Conservation (phyloP, 805 yeast genomes). For the Kluyveromyces starmeri region DNA sequence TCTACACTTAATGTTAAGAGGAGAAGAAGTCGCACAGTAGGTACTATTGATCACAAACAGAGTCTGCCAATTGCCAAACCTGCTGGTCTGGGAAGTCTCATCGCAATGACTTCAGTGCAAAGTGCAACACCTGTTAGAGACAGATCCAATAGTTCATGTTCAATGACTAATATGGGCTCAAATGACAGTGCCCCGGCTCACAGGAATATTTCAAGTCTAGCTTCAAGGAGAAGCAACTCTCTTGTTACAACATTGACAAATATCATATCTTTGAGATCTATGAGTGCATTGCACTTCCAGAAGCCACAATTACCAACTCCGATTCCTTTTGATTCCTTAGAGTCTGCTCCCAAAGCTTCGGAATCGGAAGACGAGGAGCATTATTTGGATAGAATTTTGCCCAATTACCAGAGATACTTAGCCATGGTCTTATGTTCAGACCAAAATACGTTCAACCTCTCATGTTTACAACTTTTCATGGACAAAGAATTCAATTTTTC, state of each 20-base stretch:
- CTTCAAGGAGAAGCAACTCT: slow-evolving; percentile 30
- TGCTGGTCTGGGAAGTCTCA: neutral
- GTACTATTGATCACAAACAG: slow-evolving; percentile 17
- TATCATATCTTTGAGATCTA: slow-evolving; percentile 28
- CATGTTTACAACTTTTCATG: slow-evolving; percentile 25
- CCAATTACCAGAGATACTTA: slow-evolving; percentile 25
- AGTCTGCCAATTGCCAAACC: no score
- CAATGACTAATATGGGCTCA: neutral
- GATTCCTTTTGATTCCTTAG: slow-evolving; percentile 14
- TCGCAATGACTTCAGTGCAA: slow-evolving; percentile 2
- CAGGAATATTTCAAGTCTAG: neutral
- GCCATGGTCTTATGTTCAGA: slow-evolving; percentile 25
- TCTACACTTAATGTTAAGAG: neutral
- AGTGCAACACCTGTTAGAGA: neutral
- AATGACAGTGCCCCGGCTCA: neutral
- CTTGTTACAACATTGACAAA: slow-evolving; percentile 32
- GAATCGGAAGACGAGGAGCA: slow-evolving; percentile 22
- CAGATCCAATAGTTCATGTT: slow-evolving; percentile 1
- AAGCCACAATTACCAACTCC: slow-evolving; percentile 8
- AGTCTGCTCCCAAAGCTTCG: slow-evolving; percentile 24
- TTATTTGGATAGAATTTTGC: slow-evolving; percentile 23
- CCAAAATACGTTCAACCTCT: slow-evolving; percentile 19
- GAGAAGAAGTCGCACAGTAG: slow-evolving; percentile 28
- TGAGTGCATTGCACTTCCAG: slow-evolving; percentile 14
- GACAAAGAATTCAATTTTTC: slow-evolving; percentile 37